These are phyloP conservation scores for sunflower (Helianthus annuus) DNA, from an alignment of 129 eudicot species.

Conservation along the genomic window HanXRQr2.0-SUNRISE NC_035445.2:151905625-151906124, in stretches of 20 bases:
- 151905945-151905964: constrained; percentile 34
- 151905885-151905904: constrained; percentile 3
- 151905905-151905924: constrained; percentile 11
- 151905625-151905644: constrained; percentile 26
- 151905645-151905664: constrained; percentile 5
- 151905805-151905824: constrained; percentile 41
- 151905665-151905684: no score
- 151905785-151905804: constrained; percentile 72
- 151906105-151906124: constrained; percentile 64
- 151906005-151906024: constrained; percentile 64
- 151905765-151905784: constrained; percentile 58
- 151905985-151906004: constrained; percentile 70
- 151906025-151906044: constrained; percentile 64
- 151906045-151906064: constrained; percentile 92
- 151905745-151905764: constrained; percentile 35
- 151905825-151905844: constrained; percentile 28
- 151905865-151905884: constrained; percentile 20
- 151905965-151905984: constrained; percentile 61
- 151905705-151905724: constrained; percentile 35
- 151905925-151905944: neutral
- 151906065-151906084: constrained; percentile 88
- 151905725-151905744: constrained; percentile 34
- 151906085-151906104: constrained; percentile 74
- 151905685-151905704: neutral
- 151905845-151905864: constrained; percentile 16